These are phyloP conservation scores for Coniophora puteana DNA, from an alignment of 1,284 basidiomycete species.

Conservation along the genomic window DNA sequence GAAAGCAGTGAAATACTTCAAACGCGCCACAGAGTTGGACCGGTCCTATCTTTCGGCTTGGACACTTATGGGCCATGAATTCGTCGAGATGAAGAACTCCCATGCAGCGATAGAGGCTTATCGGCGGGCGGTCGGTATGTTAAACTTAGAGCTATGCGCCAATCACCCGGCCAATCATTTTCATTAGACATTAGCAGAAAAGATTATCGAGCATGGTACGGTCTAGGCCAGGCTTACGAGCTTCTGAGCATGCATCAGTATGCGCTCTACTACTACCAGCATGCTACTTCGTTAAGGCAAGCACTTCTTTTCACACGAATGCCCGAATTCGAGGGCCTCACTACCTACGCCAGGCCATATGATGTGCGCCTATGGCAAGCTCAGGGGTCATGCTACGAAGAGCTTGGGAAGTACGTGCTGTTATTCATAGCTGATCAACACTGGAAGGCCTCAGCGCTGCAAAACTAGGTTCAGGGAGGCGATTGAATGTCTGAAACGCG, in stretches of 20 bases:
- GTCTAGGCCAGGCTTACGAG: conserved; percentile 97
- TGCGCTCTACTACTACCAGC: conserved; percentile 95
- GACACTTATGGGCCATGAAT: conserved; percentile 99
- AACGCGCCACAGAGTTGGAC: conserved; percentile 91
- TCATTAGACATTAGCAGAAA: conserved; percentile 85
- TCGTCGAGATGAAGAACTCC: conserved; percentile 97
- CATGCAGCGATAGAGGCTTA: conserved; percentile 99
- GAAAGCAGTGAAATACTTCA: conserved; percentile 95
- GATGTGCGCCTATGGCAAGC: conserved; percentile 97
- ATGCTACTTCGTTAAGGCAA: conserved; percentile 88
- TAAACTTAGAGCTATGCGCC: background rate
- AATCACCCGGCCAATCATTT: background rate
- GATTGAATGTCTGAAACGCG: conserved; percentile 85
- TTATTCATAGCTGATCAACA: conserved; percentile 2
- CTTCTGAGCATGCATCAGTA: conserved; percentile 96
- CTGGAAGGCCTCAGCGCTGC: conserved; percentile 3
- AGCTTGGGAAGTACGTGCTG: conserved; percentile 67
- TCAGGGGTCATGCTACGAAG: conserved; percentile 91
- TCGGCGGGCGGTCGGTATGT: conserved; percentile 87
- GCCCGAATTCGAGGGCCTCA: conserved; percentile 9
- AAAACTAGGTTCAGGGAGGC: conserved; percentile 72
- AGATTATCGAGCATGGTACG: conserved; percentile 98
- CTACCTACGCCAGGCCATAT: conserved; percentile 66
- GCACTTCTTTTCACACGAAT: conserved; percentile 16
- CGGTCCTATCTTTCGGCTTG: conserved; percentile 94